Percentiles rank a stretch among this genome's conserved stretches.
Evolutionary conservation across 202 grass and related monocot genomes (phyloP).

Genomic region (Schoenoplectus triqueter): DNA sequence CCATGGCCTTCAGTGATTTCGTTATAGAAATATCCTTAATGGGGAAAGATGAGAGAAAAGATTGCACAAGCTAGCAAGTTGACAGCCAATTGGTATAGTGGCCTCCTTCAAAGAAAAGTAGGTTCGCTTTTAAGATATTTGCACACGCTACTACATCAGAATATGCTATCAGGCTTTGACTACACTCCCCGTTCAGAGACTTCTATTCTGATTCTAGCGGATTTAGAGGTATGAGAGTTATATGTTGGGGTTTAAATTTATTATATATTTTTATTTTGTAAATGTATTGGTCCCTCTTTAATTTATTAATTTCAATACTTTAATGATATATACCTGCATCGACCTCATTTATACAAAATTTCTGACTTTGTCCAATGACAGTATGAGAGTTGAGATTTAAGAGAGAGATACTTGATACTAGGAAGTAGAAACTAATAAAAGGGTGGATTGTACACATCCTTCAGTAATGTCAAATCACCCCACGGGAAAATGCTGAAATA

Average conservation of each 20-base stretch:
- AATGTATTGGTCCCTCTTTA: too few relatives aligned
- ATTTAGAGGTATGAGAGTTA: too few relatives aligned
- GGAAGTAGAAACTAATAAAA: too few relatives aligned
- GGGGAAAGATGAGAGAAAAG: background rate
- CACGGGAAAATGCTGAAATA: too few relatives aligned
- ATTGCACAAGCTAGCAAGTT: background rate
- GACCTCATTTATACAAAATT: too few relatives aligned
- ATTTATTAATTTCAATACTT: too few relatives aligned
- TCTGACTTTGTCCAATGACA: too few relatives aligned
- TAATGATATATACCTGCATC: too few relatives aligned
- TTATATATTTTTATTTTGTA: too few relatives aligned
- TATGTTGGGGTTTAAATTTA: too few relatives aligned
- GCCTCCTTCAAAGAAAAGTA: slow-evolving; percentile 1
- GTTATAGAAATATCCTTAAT: background rate
- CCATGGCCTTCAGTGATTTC: background rate
- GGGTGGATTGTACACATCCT: too few relatives aligned
- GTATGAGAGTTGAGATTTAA: background rate
- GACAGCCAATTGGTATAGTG: slow-evolving; percentile 14
- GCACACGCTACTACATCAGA: slow-evolving; percentile 5
- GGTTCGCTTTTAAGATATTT: background rate
- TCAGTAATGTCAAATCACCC: too few relatives aligned
- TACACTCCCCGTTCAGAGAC: background rate
- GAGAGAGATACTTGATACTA: background rate
- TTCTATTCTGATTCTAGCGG: background rate
- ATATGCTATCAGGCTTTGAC: background rate